Conservation (phyloP, 2,329 filamentous ascomycete genomes). For the Apiospora malaysiana region DNA sequence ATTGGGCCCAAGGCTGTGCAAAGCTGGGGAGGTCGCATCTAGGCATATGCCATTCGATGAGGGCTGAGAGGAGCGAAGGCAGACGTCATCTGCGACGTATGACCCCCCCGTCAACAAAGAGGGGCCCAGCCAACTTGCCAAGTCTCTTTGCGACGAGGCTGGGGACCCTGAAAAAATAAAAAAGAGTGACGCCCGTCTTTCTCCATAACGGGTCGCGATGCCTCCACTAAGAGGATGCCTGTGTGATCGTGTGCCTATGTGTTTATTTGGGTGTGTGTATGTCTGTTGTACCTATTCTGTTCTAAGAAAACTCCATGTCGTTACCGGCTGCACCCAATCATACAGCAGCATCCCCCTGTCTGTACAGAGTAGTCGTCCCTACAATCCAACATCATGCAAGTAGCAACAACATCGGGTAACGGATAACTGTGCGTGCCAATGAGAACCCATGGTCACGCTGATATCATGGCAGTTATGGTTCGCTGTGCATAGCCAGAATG, state of each 20-base stretch:
- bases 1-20: neutral
- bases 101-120: neutral
- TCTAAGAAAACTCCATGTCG: neutral
- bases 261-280: no score
- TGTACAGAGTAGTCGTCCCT: neutral
- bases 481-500: neutral
- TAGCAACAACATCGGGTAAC: neutral
- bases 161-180: slow-evolving; percentile 18
- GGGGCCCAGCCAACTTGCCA: slow-evolving; percentile 13
- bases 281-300: neutral
- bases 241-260: neutral
- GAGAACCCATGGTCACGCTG: neutral
- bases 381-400: no score
- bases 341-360: neutral
- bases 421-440: neutral
- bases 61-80: neutral
- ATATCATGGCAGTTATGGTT: neutral
- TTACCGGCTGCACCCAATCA: neutral
- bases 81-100: slow-evolving; percentile 11
- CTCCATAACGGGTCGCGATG: slow-evolving; percentile 13
- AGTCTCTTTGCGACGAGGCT: slow-evolving; percentile 7
- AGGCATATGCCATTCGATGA: neutral
- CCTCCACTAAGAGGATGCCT: neutral
- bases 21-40: neutral
- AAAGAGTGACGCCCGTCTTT: slow-evolving; percentile 10